Base-by-base conservation (phyloP, 2,329 filamentous ascomycete genomes). In the Sporothrix brunneoviolacea region DNA sequence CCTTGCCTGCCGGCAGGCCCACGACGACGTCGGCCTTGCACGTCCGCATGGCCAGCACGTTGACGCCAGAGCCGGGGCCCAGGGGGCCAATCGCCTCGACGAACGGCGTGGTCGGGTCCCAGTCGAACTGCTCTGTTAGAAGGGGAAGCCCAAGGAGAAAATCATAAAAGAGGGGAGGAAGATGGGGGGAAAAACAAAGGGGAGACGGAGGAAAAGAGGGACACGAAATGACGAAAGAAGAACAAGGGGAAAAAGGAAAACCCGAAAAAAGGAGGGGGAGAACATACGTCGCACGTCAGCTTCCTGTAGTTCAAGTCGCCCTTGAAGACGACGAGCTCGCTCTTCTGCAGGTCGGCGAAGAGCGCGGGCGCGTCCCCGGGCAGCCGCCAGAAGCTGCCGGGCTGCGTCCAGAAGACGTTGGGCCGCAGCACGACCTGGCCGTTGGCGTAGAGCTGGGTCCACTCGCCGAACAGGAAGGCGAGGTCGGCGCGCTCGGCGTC, bases 1-100 rank as follows among this genome's bases (percentile, higher is more conserved):
- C 93, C 64, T 85, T 80, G 7, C 91, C 76, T 8, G 81, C 67
- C 13, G 83, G 76, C n/a, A 98, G 73, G 0, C 90, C 91, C 22
- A 96, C 93, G 0, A 97, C 89, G 8, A 94, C 88, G 64, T 98
- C 93, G 0, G 91, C 91, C 71, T 98, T 98, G 75, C 91, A 96
- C 0, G 93, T 98, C 51, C 93, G 80, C 55, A 98, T 76, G 0
- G 93, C 87, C 24, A 98, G 75, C 3, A 91, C 78, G 54, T 95
- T 90, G 51, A 97, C 68, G 1, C 89, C 90, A 0, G 89, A 95
- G 0, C 79, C 80, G 0, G 82, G 81, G 0, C 91, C 91, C 46
- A 98, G 71, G 0, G 90, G 88, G 0, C 93, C 93, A 53, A 98
- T 83, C 0, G 93, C 91, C 55, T 85, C 77, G 2, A 76, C 74